Evolutionary conservation across 2,329 filamentous ascomycete species (phyloP), one percentile per base, ranked within the genome.

Genomic region (Epichloe festucae): DNA sequence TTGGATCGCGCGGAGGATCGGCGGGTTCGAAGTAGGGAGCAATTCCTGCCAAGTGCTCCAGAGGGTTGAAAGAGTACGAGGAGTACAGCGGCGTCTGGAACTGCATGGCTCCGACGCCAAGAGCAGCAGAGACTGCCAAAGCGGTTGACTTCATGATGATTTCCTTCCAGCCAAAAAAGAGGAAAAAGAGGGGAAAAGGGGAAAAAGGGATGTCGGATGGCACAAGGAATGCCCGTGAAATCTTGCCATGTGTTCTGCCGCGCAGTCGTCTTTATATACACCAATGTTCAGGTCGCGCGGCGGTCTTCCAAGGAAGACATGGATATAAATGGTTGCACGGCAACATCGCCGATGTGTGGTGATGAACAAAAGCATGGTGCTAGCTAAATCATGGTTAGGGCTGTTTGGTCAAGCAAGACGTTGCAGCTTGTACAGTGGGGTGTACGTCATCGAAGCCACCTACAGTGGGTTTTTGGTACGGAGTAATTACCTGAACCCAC

Each of bases 11-110:
- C 40, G 52, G 70, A 23, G 75, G 73, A 51, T 76, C 70, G 53
- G 76, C 69, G 0, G 76, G 71, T 56, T 79, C 76, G 50, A 78
- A 81, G 57, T 81, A 81, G 0, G 77, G 77, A 1, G 75, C 68
- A 5, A 78, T 75, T n/a, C 77, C 77, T 0, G 71, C 71, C 10
- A 79, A 67, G 50, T 80, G 77, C 27, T 78, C 65, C 2, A 80
- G 65, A 0, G 76, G 73, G 49, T 78, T 73, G 61, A 80, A 79
- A 50, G 61, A 63, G 56, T 76, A 77, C 2, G 64, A 66, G 0
- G 71, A 74, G 57, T 73, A 73, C 43, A 74, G 63, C 0, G 63
- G 52, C 7, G 54, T 52, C 49, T 54, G 51, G 27, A 52, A 35
- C 19, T 48, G 50, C 46, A 52, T 40, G 40, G 48, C 52, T 27